phyloP scores from a whole-genome alignment of 768 basidiomycete species.

The Pulveroboletus sp. region DNA sequence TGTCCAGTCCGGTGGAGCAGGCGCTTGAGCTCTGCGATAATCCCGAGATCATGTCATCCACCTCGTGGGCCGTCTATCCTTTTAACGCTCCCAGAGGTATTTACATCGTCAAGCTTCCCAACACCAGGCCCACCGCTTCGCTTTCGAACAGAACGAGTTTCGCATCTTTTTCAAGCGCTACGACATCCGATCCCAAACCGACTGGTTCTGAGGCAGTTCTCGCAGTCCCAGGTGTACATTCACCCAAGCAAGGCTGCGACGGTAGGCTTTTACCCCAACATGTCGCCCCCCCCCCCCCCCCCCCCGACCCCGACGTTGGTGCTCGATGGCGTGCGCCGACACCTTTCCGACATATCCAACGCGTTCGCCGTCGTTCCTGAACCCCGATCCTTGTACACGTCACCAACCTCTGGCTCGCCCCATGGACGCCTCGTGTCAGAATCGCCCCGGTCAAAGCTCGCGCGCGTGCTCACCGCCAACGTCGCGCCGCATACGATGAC shows the following conservation, averaged over 20 bases:
- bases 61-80: conserved; percentile 1
- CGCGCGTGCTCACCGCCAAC: conserved; percentile 13
- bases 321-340: conserved; percentile 15
- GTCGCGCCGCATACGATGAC: background rate
- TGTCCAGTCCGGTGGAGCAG: background rate
- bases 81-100: conserved; percentile 1
- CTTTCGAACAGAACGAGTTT: background rate
- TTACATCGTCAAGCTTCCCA: conserved; percentile 20
- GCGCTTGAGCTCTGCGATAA: background rate
- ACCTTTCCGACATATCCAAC: background rate
- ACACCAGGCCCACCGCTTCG: background rate
- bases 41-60: background rate
- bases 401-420: background rate
- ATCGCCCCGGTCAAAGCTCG: conserved; percentile 23
- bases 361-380: background rate
- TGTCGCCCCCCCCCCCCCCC: background rate
- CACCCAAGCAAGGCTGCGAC: background rate
- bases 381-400: background rate
- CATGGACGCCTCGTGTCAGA: background rate
- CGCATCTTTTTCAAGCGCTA: background rate
- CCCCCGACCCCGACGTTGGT: conserved; percentile 19
- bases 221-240: background rate
- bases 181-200: background rate
- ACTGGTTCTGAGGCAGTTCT: background rate
- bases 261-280: too few relatives aligned